Conservation (phyloP, 352 stramenopile species). For the Blastocystis sp. region DNA sequence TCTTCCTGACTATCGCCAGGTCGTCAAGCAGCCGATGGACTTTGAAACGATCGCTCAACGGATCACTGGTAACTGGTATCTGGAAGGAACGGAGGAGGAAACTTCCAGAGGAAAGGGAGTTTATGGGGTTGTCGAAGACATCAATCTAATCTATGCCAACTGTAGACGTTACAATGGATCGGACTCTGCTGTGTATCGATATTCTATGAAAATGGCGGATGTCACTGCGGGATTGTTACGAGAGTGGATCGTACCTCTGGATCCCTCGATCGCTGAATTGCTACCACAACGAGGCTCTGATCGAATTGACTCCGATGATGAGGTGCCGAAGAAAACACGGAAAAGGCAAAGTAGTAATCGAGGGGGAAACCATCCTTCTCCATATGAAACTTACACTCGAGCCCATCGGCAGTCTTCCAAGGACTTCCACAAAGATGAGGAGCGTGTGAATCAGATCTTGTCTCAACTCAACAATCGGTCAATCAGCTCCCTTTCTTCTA, state of each 20-base stretch:
- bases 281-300: not conserved
- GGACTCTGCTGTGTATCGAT: constrained; percentile 69
- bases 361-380: not conserved
- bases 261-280: constrained; percentile 10
- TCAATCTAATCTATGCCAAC: constrained; percentile 76
- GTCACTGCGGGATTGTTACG: not conserved
- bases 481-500: constrained; percentile 5
- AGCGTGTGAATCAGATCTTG: not conserved
- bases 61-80: constrained; percentile 69
- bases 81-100: constrained; percentile 64
- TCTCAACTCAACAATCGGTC: not conserved
- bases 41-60: constrained; percentile 74
- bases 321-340: not conserved
- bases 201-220: constrained; percentile 10
- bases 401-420: not conserved
- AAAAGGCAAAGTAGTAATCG: not conserved
- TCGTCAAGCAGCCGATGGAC: constrained; percentile 77
- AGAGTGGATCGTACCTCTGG: not conserved
- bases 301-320: not conserved
- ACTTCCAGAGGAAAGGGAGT: constrained; percentile 67
- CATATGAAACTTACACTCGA: no score
- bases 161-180: constrained; percentile 74
- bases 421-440: not conserved
- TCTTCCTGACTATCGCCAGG: constrained; percentile 74
- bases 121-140: constrained; percentile 73